Evolutionary conservation across 371 early-diverging fungal species (phyloP).

Genomic region (Syncephalastrum monosporum): DNA sequence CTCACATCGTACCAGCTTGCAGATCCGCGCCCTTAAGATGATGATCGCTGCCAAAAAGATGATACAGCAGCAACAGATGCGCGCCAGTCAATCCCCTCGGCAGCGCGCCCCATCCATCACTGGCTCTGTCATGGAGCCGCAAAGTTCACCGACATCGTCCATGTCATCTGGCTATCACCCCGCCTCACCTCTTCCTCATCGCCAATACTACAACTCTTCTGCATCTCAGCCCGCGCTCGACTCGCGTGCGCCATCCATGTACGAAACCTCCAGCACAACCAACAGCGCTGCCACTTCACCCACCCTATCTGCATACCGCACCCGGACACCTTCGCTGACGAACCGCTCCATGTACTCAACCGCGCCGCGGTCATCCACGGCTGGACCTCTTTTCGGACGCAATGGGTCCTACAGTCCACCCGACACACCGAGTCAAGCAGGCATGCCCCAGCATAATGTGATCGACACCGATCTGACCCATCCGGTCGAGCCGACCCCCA

Average conservation of each 20-base stretch:
- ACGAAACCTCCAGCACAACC: conserved; percentile 8
- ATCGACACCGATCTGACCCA: background rate
- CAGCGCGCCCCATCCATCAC: background rate
- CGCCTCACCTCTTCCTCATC: background rate
- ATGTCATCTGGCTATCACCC: background rate
- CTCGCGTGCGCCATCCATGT: conserved; percentile 7
- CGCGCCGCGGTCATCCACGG: conserved; percentile 3
- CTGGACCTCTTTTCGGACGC: background rate
- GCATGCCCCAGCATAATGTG: conserved; percentile 12
- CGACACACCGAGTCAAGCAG: conserved; percentile 13
- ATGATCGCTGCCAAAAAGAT: conserved; percentile 44
- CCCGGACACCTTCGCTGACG: conserved; percentile 22
- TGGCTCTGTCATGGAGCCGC: background rate
- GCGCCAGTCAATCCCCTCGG: background rate
- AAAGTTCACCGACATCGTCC: background rate
- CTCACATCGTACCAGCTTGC: conserved; percentile 49
- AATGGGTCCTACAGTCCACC: conserved; percentile 13
- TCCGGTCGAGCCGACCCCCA: conserved; percentile 4
- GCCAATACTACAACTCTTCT: conserved; percentile 2
- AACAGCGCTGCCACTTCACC: conserved; percentile 15
- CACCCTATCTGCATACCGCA: conserved; percentile 16
- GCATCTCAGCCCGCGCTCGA: background rate
- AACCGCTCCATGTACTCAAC: conserved; percentile 5
- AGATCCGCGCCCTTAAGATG: conserved; percentile 52
- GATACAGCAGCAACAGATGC: conserved; percentile 25